Evolutionary conservation across 1,284 basidiomycete genomes (phyloP).

Genomic region (Ustilago trichophora): DNA sequence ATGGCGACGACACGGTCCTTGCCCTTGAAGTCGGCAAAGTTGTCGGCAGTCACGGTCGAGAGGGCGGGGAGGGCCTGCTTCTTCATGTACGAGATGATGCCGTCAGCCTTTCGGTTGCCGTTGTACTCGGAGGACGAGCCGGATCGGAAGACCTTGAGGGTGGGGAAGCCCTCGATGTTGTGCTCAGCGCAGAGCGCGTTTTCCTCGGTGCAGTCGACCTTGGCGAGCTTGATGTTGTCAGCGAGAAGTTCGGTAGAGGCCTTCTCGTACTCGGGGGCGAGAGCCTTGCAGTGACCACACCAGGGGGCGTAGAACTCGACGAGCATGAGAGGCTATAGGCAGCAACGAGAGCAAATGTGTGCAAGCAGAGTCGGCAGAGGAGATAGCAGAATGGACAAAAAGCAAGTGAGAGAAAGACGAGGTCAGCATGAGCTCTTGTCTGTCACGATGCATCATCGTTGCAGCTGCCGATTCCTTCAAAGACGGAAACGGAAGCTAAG

Average conservation of each 20-base stretch:
- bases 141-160: slow-evolving; percentile 89
- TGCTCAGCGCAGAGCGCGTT: slow-evolving; percentile 69
- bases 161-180: slow-evolving; percentile 89
- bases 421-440: no score
- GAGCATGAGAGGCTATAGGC: slow-evolving; percentile 77
- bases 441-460: no score
- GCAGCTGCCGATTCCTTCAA: no score
- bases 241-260: slow-evolving; percentile 88
- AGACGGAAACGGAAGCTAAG: no score
- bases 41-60: slow-evolving; percentile 77
- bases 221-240: slow-evolving; percentile 89
- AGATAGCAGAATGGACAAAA: neutral
- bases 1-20: slow-evolving; percentile 91
- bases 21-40: slow-evolving; percentile 84
- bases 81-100: slow-evolving; percentile 96
- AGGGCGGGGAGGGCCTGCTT: slow-evolving; percentile 99
- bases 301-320: slow-evolving; percentile 97
- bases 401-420: no score
- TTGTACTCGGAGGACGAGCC: slow-evolving; percentile 79
- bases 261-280: slow-evolving; percentile 81
- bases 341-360: no score
- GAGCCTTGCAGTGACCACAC: slow-evolving; percentile 80
- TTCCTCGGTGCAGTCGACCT: slow-evolving; percentile 75
- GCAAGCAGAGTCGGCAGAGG: neutral
- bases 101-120: slow-evolving; percentile 92